Evolutionary conservation across 805 yeast species (phyloP).

Genomic region (Wickerhamiella alocasiicola): DNA sequence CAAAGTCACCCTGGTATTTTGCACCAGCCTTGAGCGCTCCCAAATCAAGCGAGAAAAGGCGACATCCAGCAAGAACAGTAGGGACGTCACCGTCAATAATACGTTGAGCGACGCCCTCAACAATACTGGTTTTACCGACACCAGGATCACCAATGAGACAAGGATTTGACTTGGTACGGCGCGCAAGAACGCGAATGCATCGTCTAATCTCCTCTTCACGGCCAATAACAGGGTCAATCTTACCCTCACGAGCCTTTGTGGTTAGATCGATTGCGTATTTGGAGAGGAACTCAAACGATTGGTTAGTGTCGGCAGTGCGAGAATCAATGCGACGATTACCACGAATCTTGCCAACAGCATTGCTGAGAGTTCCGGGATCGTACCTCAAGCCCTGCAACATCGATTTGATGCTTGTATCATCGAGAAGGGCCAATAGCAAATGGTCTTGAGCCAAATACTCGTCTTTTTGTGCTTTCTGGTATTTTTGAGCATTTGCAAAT

Average conservation of each 20-base stretch:
- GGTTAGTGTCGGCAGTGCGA: conserved; percentile 83
- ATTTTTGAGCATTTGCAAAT: conserved; percentile 58
- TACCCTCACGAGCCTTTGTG: conserved; percentile 84
- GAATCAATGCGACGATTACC: conserved; percentile 89
- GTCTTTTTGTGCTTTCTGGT: conserved; percentile 81
- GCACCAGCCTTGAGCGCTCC: conserved; percentile 99
- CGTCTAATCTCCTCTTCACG: conserved; percentile 97
- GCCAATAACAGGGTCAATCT: conserved; percentile 95
- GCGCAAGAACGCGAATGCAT: conserved; percentile 87
- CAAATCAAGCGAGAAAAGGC: conserved; percentile 76
- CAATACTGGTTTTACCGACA: conserved; percentile 97
- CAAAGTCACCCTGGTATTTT: conserved; percentile 96
- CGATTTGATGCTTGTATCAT: conserved; percentile 57
- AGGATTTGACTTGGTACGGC: conserved; percentile 94
- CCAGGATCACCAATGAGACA: conserved; percentile 98
- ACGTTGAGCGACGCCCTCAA: conserved; percentile 97
- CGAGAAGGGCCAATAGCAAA: conserved; percentile 68
- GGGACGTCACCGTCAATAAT: conserved; percentile 95
- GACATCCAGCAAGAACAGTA: conserved; percentile 64
- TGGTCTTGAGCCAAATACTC: conserved; percentile 91
- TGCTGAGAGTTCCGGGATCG: conserved; percentile 57
- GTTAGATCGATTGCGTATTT: conserved; percentile 93
- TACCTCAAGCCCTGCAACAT: conserved; percentile 57
- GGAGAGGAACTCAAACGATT: conserved; percentile 65
- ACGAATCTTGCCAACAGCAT: conserved; percentile 67